Base-by-base conservation (phyloP, 1,139 yeast species). In the Geotrichum australiense region DNA sequence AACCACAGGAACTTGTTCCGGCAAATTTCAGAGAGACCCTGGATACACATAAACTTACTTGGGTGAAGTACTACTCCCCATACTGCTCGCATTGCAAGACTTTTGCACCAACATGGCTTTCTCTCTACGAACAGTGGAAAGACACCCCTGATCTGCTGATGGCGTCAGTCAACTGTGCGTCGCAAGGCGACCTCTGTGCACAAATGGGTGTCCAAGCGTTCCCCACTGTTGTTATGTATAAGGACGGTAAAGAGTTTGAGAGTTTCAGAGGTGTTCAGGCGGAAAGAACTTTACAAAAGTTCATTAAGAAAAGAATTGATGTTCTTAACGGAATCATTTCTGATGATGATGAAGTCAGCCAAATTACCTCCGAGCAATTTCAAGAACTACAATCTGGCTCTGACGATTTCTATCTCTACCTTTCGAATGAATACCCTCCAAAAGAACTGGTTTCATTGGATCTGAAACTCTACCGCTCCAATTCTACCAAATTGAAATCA, bases 11-110 rank as follows among this genome's bases (percentile, higher is more conserved):
- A 22, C 34, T 43, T 2, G 30, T 23, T 12, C 12, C 24, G 12
- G 28, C 35, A 11, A 28, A 26, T 12, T 39, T 35, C 30, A 25
- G 14, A n/a, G 42, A 38, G 6, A 45, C 48, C 4, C 38, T 52
- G 6, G n/a, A n/a, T n/a, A 44, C 51, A 31, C 40, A 42, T 12
- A 68, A 66, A 2, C 51, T 54, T 3, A 65, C 66, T 61, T 63
- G 66, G 58, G 54, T 67, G 41, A 65, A 67, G 50, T 64, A 59
- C 52, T 68, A 48, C 49, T 65, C 69, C 11, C 72, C 71, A 1
- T 59, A 60, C 47, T 67, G 71, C 50, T 53, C 52, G 5, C 70
- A 66, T 50, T 67, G 71, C 50, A 47, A 34, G 14, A 51, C 50
- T 14, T 49, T 67, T 33, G 69, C 68, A 3, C 71, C 71, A 1